Evolutionary conservation across 106 monocot species (phyloP).

Genomic region (Acanthochlamys bracteata): DNA sequence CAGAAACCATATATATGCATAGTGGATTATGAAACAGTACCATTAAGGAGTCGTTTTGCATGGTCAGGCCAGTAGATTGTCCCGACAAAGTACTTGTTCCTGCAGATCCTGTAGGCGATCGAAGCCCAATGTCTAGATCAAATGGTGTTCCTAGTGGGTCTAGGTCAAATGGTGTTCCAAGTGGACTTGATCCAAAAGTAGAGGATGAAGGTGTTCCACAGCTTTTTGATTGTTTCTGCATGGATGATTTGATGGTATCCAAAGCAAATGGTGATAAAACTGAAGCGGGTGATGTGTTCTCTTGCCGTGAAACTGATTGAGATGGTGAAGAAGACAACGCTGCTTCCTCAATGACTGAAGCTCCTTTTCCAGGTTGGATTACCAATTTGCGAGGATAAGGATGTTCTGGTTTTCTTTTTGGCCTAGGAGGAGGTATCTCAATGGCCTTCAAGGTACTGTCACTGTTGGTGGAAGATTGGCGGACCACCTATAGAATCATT

Average conservation of each 20-base stretch:
- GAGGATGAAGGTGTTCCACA: conserved; percentile 33
- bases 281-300: conserved; percentile 54
- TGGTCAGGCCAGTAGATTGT: neutral
- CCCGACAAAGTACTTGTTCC: conserved; percentile 14
- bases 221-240: conserved; percentile 9
- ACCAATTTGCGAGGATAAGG: conserved; percentile 83
- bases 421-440: conserved; percentile 83
- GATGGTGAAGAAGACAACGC: conserved; percentile 13
- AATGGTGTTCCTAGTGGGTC: conserved; percentile 16
- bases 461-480: conserved; percentile 16
- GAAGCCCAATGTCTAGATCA: conserved; percentile 25
- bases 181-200: conserved; percentile 7
- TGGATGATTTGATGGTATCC: conserved; percentile 21
- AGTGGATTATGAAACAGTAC: conserved; percentile 12
- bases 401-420: conserved; percentile 64
- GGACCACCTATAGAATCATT: conserved; percentile 22
- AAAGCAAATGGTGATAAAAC: conserved; percentile 46
- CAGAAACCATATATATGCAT: neutral
- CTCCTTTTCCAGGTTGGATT: conserved; percentile 7
- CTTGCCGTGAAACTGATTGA: conserved; percentile 28
- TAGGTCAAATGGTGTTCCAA: conserved; percentile 10
- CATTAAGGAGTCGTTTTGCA: conserved; percentile 18
- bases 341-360: conserved; percentile 3
- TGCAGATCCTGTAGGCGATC: neutral
- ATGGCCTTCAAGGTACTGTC: conserved; percentile 18